Base-by-base conservation (phyloP, 768 basidiomycete genomes). In the Fomitopsis pulvina region DNA sequence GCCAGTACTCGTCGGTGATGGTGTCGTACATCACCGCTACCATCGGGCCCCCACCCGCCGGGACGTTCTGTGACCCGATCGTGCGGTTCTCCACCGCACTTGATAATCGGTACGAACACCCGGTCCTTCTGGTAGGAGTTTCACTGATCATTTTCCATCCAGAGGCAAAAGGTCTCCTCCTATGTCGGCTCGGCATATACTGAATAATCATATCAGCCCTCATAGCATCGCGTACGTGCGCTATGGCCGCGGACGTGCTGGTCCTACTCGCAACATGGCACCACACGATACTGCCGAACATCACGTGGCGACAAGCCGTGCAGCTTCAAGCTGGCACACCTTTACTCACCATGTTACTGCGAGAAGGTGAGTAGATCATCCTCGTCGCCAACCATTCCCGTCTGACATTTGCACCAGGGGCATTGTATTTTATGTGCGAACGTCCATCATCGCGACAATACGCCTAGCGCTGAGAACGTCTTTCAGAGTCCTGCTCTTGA, bases 261-360 rank as follows among this genome's bases (percentile, higher is more conserved):
- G 47, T 48, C 21, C 34, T 48, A 10, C 11, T 29, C 10, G 37
- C 34, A 9, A 48, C 47, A 8, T 48, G 47, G 47, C 18, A 40
- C 6, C 8, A 41, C 16, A 40, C 7, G 25, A 4, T 37, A 25
- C 26, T 18, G 40, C 34, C 26, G 37, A 28, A 4, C 5, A 14
- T 14, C 34, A 16, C 34, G 14, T 21, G 21, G n/a, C 14, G 6
- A 22, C 16, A 25, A 12, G 30, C 22, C 18, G 14, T 18, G 27
- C 10, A 6, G 16, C 27, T 39, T 10, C 3, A 21, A 34, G n/a
- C n/a, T 18, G 21, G 27, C 8, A 5, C 47, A 16, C 9, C 37
- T 8, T 32, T 48, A 12, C 34, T 37, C 18, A 2, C 20, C 12
- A 12, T 48, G 22, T 8, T 48, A 11, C 25, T 48, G 26, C 34